Conservation (phyloP, 2,329 filamentous ascomycete genomes). For the Anisogramma anomala region DNA sequence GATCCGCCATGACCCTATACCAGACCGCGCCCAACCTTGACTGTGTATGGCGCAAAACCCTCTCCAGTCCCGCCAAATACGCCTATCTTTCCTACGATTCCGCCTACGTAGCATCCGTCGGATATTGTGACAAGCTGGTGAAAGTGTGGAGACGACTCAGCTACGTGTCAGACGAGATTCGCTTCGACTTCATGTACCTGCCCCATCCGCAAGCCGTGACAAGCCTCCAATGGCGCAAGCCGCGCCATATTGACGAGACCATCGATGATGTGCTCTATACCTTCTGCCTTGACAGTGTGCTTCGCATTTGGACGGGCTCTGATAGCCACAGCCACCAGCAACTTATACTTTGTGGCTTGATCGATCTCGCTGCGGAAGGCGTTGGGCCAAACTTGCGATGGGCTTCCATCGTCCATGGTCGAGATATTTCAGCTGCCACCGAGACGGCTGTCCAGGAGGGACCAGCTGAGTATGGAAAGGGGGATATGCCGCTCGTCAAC, state of each 20-base stretch:
- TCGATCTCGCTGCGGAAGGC: slow-evolving; percentile 56
- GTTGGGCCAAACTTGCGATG: slow-evolving; percentile 38
- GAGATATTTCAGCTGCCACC: slow-evolving; percentile 66
- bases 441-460: slow-evolving; percentile 58
- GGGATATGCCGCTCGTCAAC: slow-evolving; percentile 67
- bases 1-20: slow-evolving; percentile 59
- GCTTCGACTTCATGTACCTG: slow-evolving; percentile 85
- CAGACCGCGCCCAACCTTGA: slow-evolving; percentile 35
- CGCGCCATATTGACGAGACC: slow-evolving; percentile 63
- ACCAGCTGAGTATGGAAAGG: slow-evolving; percentile 44
- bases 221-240: slow-evolving; percentile 72
- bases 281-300: slow-evolving; percentile 64
- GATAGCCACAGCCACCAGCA: slow-evolving; percentile 61
- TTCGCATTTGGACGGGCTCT: slow-evolving; percentile 74
- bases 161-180: slow-evolving; percentile 70
- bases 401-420: slow-evolving; percentile 72
- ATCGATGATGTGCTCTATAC: slow-evolving; percentile 86
- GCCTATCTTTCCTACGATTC: slow-evolving; percentile 79
- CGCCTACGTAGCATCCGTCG: slow-evolving; percentile 71
- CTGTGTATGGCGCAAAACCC: slow-evolving; percentile 59
- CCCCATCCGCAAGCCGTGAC: slow-evolving; percentile 75
- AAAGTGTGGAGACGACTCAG: slow-evolving; percentile 88
- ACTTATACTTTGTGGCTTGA: slow-evolving; percentile 66
- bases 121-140: slow-evolving; percentile 66
- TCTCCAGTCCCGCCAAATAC: slow-evolving; percentile 63